Percentiles rank a stretch among this genome's conserved stretches.
phyloP scores from a whole-genome alignment of 2,329 filamentous ascomycete genomes.

The Aspergillus arachidicola region DNA sequence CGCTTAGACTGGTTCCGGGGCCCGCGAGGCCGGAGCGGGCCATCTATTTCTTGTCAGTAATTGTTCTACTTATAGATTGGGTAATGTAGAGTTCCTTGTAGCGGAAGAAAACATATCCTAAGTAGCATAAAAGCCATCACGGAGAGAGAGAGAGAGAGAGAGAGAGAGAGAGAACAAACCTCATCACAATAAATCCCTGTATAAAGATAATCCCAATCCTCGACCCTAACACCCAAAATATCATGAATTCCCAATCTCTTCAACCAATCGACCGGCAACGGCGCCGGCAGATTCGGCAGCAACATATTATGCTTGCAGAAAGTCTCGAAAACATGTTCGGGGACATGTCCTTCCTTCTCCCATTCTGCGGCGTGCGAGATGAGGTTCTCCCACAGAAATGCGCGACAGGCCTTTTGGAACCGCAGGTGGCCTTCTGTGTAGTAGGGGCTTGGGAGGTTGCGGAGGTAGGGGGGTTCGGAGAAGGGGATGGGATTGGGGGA shows the following conservation, averaged over 20 bases:
- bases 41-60: conserved; percentile 51
- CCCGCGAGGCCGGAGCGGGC: conserved; percentile 65
- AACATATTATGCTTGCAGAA: conserved; percentile 71
- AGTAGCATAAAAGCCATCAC: no score
- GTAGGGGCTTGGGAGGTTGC: conserved; percentile 71
- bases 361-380: conserved; percentile 67
- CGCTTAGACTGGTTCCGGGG: conserved; percentile 66
- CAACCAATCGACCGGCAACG: conserved; percentile 69
- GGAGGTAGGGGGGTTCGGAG: conserved; percentile 72
- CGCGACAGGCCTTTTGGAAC: conserved; percentile 70
- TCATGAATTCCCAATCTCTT: conserved; percentile 67
- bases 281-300: conserved; percentile 69
- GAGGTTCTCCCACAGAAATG: conserved; percentile 67
- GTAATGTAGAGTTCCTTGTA: background rate
- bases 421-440: conserved; percentile 66
- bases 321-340: conserved; percentile 63
- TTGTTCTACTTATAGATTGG: background rate
- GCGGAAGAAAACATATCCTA: background rate
- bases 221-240: conserved; percentile 67
- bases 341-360: conserved; percentile 67
- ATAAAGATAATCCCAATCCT: conserved; percentile 75
- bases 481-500: conserved; percentile 57
- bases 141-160: background rate
- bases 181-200: conserved; percentile 71
- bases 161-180: conserved; percentile 32